Evolutionary conservation across 2,329 filamentous ascomycete genomes (phyloP).

Genomic region (Epichloe gansuensis): DNA sequence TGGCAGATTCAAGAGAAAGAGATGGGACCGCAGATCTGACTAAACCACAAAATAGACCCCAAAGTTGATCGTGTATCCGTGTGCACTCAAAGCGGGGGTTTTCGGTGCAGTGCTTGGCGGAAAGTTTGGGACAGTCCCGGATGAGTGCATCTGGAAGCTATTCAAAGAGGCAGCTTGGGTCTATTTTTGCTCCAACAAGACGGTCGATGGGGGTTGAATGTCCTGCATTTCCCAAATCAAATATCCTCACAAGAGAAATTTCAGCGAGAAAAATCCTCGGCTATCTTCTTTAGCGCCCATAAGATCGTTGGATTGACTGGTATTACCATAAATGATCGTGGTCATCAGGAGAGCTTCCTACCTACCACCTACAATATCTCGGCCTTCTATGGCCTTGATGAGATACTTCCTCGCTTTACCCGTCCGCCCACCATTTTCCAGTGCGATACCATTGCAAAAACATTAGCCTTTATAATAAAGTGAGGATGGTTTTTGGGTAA

Average conservation of each 20-base stretch:
- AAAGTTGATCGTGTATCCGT: too few species aligned
- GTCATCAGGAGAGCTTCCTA: conserved; percentile 61
- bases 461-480: conserved; percentile 90
- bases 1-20: too few species aligned
- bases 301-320: conserved; percentile 87
- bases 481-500: conserved; percentile 72
- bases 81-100: too few species aligned
- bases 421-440: conserved; percentile 69
- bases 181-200: conserved; percentile 92
- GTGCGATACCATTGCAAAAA: conserved; percentile 80
- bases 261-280: too few species aligned
- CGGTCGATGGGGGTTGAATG: conserved; percentile 87
- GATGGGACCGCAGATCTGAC: too few species aligned
- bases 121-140: conserved; percentile 77
- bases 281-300: conserved; percentile 87
- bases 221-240: conserved; percentile 62
- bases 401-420: conserved; percentile 58
- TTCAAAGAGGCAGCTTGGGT: conserved; percentile 59
- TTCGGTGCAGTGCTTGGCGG: conserved; percentile 31
- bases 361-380: conserved; percentile 52
- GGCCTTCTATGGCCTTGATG: conserved; percentile 57
- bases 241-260: conserved; percentile 85
- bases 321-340: conserved; percentile 73
- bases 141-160: conserved; percentile 64
- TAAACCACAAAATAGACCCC: too few species aligned